Conservation (phyloP, 2,329 filamentous ascomycete species). For the Talaromyces funiculosus region DNA sequence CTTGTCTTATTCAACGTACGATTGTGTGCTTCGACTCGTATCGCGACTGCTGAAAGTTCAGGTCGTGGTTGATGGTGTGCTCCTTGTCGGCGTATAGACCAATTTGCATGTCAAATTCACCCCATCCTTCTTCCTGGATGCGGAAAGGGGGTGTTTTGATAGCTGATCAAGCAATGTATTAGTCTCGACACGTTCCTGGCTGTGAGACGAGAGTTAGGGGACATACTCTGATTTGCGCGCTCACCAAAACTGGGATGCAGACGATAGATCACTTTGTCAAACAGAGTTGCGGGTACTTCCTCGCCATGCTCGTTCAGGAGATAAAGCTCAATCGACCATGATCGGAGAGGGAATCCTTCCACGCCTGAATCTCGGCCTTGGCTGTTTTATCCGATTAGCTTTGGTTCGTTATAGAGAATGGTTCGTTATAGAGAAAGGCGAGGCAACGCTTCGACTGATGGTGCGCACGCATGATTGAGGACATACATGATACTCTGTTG, state of each 20-base stretch:
- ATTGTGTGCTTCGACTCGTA: conserved; percentile 81
- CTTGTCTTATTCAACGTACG: conserved; percentile 39
- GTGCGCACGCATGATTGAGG: background rate
- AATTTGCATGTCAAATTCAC: conserved; percentile 94
- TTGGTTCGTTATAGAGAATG: too few species aligned
- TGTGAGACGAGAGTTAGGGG: background rate
- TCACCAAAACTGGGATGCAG: conserved; percentile 91
- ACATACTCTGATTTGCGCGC: conserved; percentile 71
- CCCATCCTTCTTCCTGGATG: conserved; percentile 94
- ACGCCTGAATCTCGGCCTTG: conserved; percentile 75
- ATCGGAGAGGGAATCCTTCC: conserved; percentile 85
- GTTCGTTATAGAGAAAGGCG: too few species aligned
- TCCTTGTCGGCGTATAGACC: conserved; percentile 85
- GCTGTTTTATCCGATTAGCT: conserved; percentile 17
- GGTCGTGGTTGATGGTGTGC: conserved; percentile 72
- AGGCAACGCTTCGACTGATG: background rate
- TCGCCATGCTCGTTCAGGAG: conserved; percentile 81
- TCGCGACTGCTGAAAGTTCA: conserved; percentile 76
- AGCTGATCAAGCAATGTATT: conserved; percentile 44
- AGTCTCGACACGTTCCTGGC: background rate
- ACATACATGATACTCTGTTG: conserved; percentile 84
- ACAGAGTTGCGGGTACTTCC: conserved; percentile 73
- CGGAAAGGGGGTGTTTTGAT: conserved; percentile 81
- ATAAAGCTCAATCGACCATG: conserved; percentile 83
- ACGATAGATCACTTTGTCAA: conserved; percentile 88